Base-by-base conservation (phyloP, 768 basidiomycete genomes). In the Paxillus involutus region DNA sequence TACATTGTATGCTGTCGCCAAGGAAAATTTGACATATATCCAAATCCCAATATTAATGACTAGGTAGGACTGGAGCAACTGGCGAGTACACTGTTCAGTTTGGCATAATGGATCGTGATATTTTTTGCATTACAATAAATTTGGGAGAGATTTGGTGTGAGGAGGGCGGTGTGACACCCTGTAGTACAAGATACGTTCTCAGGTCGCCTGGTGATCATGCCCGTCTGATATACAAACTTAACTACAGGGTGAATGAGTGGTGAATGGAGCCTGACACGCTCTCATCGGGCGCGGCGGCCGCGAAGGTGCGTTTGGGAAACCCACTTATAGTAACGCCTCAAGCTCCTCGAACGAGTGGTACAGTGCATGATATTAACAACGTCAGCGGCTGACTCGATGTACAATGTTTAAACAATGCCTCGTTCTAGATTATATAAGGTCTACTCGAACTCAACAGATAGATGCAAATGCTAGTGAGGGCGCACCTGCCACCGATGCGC, bases 121-220 rank as follows among this genome's bases (percentile, higher is more conserved):
- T 43, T 44, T 24, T 3, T 19, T 53, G 26, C 49, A 13, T 21
- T 0, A 16, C 16, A 63, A 55, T 14, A 21, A 3, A 21, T 21
- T 45, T 7, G 73, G 76, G 1, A 65, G 59, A 14, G 73, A 73
- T 3, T 40, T 77, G 2, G 7, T 63, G 5, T 59, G 54, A 21
- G 21, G 21, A 21, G n/a, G n/a, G n/a, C n/a, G n/a, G n/a, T n/a
- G n/a, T n/a, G 72, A 77, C 46, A 74, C 73, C 0, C 75, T 65
- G 3, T 73, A 77, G 3, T 73, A 77, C 63, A 73, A 71, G 64
- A 75, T 74, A 17, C 71, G n/a, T 40, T 9, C 2, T 17, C n/a
- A 26, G 46, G 30, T 13, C 3, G 6, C 10, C 4, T 19, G 11
- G 19, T 41, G 40, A 1, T 14, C 0, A 24, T n/a, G 3, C n/a